Percentiles rank a stretch among this genome's conserved stretches.
These are phyloP conservation scores for Melocanna baccifera DNA, from an alignment of 176 grass and related monocot genomes.

Conservation along the genomic window DNA sequence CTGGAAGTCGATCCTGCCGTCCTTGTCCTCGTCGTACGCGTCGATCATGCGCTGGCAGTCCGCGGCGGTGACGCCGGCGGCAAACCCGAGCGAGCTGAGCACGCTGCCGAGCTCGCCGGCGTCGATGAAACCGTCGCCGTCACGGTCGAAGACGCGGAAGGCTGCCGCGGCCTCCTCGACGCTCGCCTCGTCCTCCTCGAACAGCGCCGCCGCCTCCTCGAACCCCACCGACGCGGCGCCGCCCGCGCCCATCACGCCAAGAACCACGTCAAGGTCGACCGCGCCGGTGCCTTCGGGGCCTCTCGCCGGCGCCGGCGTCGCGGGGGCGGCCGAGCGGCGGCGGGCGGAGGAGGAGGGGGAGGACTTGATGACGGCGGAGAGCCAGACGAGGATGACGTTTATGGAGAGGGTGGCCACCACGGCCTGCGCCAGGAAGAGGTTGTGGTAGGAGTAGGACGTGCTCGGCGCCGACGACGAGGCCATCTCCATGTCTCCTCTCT, in stretches of 20 bases:
- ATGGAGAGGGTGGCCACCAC: constrained; percentile 31
- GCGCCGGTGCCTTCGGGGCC: background rate
- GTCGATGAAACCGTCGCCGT: constrained; percentile 69
- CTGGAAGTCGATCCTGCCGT: constrained; percentile 69
- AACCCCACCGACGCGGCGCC: constrained; percentile 26
- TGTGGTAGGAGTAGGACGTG: constrained; percentile 13
- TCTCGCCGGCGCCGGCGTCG: background rate
- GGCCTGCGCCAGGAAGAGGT: constrained; percentile 33
- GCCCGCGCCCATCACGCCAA: constrained; percentile 38
- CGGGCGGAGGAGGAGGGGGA: background rate
- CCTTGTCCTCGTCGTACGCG: constrained; percentile 58
- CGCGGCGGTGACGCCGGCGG: background rate
- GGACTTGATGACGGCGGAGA: constrained; percentile 27
- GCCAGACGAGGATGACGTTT: constrained; percentile 30
- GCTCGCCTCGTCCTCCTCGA: constrained; percentile 70
- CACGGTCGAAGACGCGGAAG: constrained; percentile 71
- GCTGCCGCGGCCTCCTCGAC: constrained; percentile 56
- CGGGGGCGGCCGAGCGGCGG: background rate
- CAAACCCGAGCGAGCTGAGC: constrained; percentile 63
- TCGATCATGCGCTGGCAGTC: constrained; percentile 73
- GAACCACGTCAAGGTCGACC: constrained; percentile 41
- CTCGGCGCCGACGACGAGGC: background rate
- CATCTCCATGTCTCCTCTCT: constrained; percentile 8
- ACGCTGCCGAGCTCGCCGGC: constrained; percentile 61
- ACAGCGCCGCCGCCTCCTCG: constrained; percentile 58